phyloP scores from a whole-genome alignment of 225 moss, liverwort and hornwort species.

The Anthoceros angustus region DNA sequence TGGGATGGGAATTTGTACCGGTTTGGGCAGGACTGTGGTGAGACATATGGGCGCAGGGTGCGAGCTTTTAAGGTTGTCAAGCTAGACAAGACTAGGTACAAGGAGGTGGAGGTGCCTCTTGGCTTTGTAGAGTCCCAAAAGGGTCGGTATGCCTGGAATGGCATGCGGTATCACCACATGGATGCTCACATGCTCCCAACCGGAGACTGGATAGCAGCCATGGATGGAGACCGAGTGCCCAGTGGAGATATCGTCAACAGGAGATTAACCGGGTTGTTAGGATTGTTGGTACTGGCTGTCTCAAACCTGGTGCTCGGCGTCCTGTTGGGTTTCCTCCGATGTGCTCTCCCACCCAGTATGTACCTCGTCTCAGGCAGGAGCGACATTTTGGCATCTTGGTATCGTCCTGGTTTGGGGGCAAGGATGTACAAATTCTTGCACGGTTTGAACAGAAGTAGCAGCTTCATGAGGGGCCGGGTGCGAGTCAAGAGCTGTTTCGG shows the following conservation, averaged over 20 bases:
- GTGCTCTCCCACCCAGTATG: conserved; percentile 23
- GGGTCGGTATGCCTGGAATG: conserved; percentile 83
- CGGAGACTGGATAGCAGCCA: conserved; percentile 79
- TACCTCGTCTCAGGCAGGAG: conserved; percentile 14
- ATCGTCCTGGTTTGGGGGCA: conserved; percentile 36
- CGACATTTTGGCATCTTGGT: conserved; percentile 27
- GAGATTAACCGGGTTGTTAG: conserved; percentile 29
- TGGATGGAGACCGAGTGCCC: conserved; percentile 82
- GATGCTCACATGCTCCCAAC: conserved; percentile 60
- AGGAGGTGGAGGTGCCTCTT: conserved; percentile 59
- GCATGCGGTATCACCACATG: conserved; percentile 70
- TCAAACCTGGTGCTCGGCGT: conserved; percentile 41
- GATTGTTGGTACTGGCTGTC: conserved; percentile 26
- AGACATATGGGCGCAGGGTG: conserved; percentile 61
- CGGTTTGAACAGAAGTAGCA: conserved; percentile 31
- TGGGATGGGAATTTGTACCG: conserved; percentile 62
- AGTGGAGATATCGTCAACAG: conserved; percentile 48
- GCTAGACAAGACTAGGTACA: conserved; percentile 28
- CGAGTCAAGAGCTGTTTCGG: conserved; percentile 28
- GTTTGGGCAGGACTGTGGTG: conserved; percentile 84
- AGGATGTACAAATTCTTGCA: conserved; percentile 39
- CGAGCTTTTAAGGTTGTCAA: conserved; percentile 52
- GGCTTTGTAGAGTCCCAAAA: conserved; percentile 48
- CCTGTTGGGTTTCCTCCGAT: conserved; percentile 47
- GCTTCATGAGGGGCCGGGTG: conserved; percentile 14